phyloP scores from a whole-genome alignment of 2,329 filamentous ascomycete species.

The Lojkania enalia region DNA sequence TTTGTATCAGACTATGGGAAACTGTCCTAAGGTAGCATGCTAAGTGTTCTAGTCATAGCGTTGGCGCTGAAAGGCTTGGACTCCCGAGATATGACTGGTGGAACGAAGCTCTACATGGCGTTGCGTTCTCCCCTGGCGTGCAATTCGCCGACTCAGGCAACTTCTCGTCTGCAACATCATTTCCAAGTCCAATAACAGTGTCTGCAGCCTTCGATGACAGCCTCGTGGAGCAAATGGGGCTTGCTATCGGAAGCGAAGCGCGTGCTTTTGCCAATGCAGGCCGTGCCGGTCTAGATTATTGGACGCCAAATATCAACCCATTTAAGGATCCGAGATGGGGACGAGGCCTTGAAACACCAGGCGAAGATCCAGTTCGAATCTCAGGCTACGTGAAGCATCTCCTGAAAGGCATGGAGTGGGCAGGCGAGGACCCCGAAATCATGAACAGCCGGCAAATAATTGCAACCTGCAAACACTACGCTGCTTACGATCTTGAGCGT shows the following conservation, averaged over 20 bases:
- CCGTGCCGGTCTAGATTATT: conserved; percentile 58
- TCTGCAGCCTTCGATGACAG: conserved; percentile 67
- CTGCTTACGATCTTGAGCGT: conserved; percentile 36
- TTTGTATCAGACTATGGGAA: too few species aligned
- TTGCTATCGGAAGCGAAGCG: conserved; percentile 62
- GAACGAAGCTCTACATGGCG: conserved; percentile 65
- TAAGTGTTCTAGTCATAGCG: too few species aligned
- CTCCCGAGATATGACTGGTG: conserved; percentile 58
- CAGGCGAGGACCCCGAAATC: conserved; percentile 3
- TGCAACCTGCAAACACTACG: conserved; percentile 46
- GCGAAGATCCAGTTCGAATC: conserved; percentile 59
- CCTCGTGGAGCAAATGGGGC: conserved; percentile 61
- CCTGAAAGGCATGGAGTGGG: conserved; percentile 55
- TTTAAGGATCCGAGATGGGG: conserved; percentile 68
- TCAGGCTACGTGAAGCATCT: conserved; percentile 56
- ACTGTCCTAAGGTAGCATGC: too few species aligned
- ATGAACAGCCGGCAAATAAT: conserved; percentile 8
- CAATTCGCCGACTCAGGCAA: conserved; percentile 56
- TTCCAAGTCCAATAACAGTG: conserved; percentile 66
- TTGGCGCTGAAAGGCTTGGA: conserved; percentile 51
- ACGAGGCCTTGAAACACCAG: conserved; percentile 60
- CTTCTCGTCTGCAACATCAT: conserved; percentile 65
- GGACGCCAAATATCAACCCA: conserved; percentile 70
- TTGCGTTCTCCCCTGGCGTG: conserved; percentile 59
- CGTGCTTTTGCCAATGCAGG: conserved; percentile 67